Base-by-base conservation (phyloP, 2,329 filamentous ascomycete genomes). In the Dactylellina leptospora region DNA sequence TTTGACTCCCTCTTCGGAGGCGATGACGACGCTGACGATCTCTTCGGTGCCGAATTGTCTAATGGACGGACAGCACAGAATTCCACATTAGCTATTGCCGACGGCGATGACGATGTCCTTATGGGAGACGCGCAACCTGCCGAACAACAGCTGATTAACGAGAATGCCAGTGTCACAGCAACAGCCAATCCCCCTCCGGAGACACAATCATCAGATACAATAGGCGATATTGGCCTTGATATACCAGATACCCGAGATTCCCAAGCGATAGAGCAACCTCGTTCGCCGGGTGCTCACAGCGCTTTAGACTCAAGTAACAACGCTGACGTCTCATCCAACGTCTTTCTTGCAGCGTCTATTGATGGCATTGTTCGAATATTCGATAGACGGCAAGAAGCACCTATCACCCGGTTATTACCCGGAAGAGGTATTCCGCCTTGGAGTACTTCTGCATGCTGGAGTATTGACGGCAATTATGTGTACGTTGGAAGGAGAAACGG, bases 361-460 rank as follows among this genome's bases (percentile, higher is more conserved):
- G 90, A 97, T 80, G 93, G 93, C 58, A 88, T 88, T 0, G 83
- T 99, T 45, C 89, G 92, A n/a, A 87, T 99, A 75, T 99, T 95
- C 93, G 96, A 99, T 77, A 84, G 89, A 2, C 87, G 95, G 18
- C 86, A 90, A 74, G 85, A 86, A 0, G 85, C 89, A 33, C 90
- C 93, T 0, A 84, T 96, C 1, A 92, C 95, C 1, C 87, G 88
- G 25, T 93, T 97, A 63, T 83, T 84, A 0, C 91, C 90, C 16
- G 84, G 88, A 9, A 86, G 87, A 9, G 87, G 88, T 16, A 90
- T 92, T 0, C 93, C 95, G 0, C 95, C 93, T 0, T 99, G 93
- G 93, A 97, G 93, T 80, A 97, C 96, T 88, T 93, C 91, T 75
- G 92, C 92, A 0, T 96, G 92, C 81, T 99, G 95, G 95, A 93